Evolutionary conservation across 495 filamentous ascomycete genomes (phyloP).

Genomic region (Xylaria flabelliformis): DNA sequence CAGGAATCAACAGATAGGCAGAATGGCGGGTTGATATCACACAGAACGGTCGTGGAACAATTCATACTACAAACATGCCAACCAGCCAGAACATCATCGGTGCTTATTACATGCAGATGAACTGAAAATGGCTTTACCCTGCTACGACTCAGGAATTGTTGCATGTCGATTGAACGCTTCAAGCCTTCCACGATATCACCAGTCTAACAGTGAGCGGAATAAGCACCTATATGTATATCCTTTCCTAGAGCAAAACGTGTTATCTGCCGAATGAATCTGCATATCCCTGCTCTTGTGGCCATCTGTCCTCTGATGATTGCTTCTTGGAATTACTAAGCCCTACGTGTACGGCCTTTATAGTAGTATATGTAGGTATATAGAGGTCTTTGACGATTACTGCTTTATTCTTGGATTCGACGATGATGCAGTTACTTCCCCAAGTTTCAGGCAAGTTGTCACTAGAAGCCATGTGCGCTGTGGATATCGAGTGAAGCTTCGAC

Average conservation of each 20-base stretch:
- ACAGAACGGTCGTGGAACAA: neutral
- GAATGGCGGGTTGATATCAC: slow-evolving; percentile 9
- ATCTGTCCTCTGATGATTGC: neutral
- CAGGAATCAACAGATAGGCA: neutral
- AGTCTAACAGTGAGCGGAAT: neutral
- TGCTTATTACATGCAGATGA: neutral
- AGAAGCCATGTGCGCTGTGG: slow-evolving; percentile 28
- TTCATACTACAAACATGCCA: neutral
- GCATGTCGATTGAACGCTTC: neutral
- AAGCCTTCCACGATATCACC: neutral
- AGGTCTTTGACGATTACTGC: neutral
- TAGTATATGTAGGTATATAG: no score
- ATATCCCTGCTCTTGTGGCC: neutral
- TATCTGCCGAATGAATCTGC: neutral
- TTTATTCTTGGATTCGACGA: neutral
- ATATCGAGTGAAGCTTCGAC: slow-evolving; percentile 22
- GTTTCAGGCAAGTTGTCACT: neutral
- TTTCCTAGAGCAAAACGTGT: neutral
- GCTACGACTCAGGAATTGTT: neutral
- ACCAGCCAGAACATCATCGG: neutral
- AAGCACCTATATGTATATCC: neutral
- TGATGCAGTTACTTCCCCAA: neutral
- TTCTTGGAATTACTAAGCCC: neutral
- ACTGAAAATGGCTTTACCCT: neutral
- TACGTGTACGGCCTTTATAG: neutral